phyloP scores from a whole-genome alignment of 2,329 filamentous ascomycete species.

The Sporothrix humicola region DNA sequence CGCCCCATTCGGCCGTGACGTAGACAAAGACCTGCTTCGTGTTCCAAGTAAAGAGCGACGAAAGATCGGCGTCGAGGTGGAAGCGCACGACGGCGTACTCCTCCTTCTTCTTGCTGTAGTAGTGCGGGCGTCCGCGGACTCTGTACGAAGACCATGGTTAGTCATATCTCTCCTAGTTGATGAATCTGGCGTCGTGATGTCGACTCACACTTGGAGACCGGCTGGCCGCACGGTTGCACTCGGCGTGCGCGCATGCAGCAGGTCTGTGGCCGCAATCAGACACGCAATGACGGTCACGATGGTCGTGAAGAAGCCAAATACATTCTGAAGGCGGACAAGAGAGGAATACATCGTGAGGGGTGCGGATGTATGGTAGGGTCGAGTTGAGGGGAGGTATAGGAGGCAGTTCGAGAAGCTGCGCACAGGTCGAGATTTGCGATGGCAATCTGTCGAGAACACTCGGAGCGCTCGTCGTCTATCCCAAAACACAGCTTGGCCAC shows the following conservation, averaged over 20 bases:
- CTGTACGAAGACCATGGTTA: conserved; percentile 51
- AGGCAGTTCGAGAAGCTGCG: neutral
- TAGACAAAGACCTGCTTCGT: conserved; percentile 98
- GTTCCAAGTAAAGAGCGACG: conserved; percentile 97
- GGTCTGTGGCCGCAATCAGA: conserved; percentile 79
- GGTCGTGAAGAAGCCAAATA: conserved; percentile 98
- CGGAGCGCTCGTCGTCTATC: too few relatives aligned
- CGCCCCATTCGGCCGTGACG: conserved; percentile 78
- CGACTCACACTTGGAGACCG: conserved; percentile 81
- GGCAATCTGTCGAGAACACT: too few relatives aligned
- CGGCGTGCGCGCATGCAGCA: conserved; percentile 72
- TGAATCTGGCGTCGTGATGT: too few relatives aligned
- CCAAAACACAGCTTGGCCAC: too few relatives aligned
- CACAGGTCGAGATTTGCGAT: neutral
- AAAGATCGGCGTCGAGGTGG: conserved; percentile 88
- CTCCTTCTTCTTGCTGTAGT: conserved; percentile 90
- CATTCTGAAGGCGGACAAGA: conserved; percentile 83
- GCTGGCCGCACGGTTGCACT: conserved; percentile 65
- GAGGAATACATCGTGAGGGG: conserved; percentile 78
- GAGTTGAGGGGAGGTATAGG: neutral
- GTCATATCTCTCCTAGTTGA: neutral
- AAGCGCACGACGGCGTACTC: conserved; percentile 96
- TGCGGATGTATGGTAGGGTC: neutral
- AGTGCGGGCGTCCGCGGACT: conserved; percentile 89
- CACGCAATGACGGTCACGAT: conserved; percentile 82